Conservation (phyloP, 345 rosid genomes). For the Aethionema arabicum region DNA sequence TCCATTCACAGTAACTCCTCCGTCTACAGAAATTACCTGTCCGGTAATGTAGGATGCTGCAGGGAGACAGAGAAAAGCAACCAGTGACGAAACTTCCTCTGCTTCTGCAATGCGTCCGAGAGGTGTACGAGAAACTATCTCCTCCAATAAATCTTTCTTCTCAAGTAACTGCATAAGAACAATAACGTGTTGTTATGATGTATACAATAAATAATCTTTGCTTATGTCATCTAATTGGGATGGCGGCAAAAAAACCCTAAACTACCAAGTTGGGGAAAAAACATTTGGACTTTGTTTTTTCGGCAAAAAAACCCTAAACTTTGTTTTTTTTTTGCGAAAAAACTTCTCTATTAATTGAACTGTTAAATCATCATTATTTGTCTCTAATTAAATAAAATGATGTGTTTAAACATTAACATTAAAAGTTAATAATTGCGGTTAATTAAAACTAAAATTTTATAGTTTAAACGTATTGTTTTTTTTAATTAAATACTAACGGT, state of each 20-base stretch:
- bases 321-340: too few species aligned
- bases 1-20: conserved; percentile 39
- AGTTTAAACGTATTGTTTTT: too few species aligned
- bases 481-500: too few species aligned
- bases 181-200: neutral
- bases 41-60: conserved; percentile 77
- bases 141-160: conserved; percentile 47
- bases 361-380: too few species aligned
- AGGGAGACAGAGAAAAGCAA: conserved; percentile 76
- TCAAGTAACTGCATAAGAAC: conserved; percentile 49
- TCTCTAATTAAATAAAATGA: too few species aligned
- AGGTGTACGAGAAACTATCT: conserved; percentile 59
- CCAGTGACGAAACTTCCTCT: conserved; percentile 69
- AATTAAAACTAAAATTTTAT: too few species aligned
- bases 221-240: neutral
- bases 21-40: conserved; percentile 37
- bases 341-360: too few species aligned
- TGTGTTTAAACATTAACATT: too few species aligned
- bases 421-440: too few species aligned
- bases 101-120: conserved; percentile 77
- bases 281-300: neutral
- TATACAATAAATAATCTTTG: neutral
- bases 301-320: too few species aligned
- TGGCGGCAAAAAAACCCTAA: neutral
- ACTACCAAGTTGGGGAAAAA: too few species aligned